Conservation (phyloP, 495 filamentous ascomycete genomes). For the Aspergillus funiculosus region DNA sequence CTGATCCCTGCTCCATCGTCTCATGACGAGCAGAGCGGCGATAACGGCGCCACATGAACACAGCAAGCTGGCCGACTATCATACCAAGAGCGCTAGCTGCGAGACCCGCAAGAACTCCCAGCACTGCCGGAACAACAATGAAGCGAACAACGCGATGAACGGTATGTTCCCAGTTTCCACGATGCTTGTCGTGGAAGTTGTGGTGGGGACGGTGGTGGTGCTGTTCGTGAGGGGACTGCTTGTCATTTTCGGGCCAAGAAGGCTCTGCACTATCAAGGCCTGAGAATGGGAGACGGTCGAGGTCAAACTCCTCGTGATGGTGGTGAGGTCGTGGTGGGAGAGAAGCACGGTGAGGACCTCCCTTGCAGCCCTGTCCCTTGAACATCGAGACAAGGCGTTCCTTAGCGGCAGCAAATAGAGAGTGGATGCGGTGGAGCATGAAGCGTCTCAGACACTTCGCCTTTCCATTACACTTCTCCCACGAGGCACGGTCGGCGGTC, state of each 20-base stretch:
- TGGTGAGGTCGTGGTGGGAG: conserved; percentile 6
- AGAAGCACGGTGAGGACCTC: neutral
- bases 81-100: conserved; percentile 49
- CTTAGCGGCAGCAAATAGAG: conserved; percentile 36
- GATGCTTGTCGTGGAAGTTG: conserved; percentile 27
- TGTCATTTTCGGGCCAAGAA: conserved; percentile 11
- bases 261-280: conserved; percentile 3
- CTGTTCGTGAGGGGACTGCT: conserved; percentile 26
- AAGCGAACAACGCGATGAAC: conserved; percentile 45
- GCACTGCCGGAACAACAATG: conserved; percentile 41
- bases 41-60: conserved; percentile 47
- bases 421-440: conserved; percentile 35
- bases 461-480: conserved; percentile 39
- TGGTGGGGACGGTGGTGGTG: conserved; percentile 27
- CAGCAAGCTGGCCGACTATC: conserved; percentile 45
- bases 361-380: conserved; percentile 29
- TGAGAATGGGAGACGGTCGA: conserved; percentile 14
- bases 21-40: conserved; percentile 29
- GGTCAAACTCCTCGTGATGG: conserved; percentile 11
- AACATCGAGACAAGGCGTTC: conserved; percentile 31
- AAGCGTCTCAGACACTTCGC: conserved; percentile 36
- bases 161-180: conserved; percentile 37
- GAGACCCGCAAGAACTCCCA: conserved; percentile 46
- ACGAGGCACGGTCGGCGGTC: conserved; percentile 31
- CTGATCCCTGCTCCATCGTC: conserved; percentile 32